A percentile compares a stretch with the other conserved stretches of the same genome.
phyloP scores from a whole-genome alignment of 768 basidiomycete species.

The Rubroboletus satanas region DNA sequence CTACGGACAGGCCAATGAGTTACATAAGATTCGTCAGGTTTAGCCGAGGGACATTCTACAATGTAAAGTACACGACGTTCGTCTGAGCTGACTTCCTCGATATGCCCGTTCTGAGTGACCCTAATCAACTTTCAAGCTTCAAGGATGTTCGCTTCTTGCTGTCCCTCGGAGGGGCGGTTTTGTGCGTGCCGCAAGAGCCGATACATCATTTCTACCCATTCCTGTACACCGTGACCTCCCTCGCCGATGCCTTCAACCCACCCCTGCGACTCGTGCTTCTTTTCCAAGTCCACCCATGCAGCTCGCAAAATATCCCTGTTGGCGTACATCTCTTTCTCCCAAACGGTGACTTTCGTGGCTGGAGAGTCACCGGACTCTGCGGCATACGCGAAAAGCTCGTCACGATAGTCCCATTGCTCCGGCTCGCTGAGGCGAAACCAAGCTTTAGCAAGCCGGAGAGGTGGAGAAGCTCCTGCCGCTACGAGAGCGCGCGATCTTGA shows the following conservation, averaged over 20 bases:
- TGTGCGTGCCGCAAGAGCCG: constrained; percentile 26
- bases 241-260: constrained; percentile 66
- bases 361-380: constrained; percentile 29
- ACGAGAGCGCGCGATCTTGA: constrained; percentile 46
- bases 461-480: constrained; percentile 30
- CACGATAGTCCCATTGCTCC: constrained; percentile 69
- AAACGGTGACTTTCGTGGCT: constrained; percentile 40
- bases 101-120: neutral
- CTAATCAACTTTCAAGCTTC: neutral
- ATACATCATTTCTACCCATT: constrained; percentile 57
- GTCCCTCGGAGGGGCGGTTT: neutral
- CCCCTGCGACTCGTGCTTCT: constrained; percentile 49
- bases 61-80: neutral
- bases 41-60: too few relatives aligned
- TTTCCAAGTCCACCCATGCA: constrained; percentile 59
- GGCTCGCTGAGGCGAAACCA: constrained; percentile 52
- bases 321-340: constrained; percentile 57
- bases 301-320: constrained; percentile 45
- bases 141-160: neutral
- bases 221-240: constrained; percentile 38
- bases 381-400: constrained; percentile 51
- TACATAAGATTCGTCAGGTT: neutral
- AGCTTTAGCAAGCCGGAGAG: constrained; percentile 42
- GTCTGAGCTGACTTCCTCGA: neutral
- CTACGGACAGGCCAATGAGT: neutral